Percentiles rank a stretch among this genome's conserved stretches.
These are phyloP conservation scores for Termitomyces sp. DNA, from an alignment of 768 basidiomycete species.

Conservation along the genomic window DNA sequence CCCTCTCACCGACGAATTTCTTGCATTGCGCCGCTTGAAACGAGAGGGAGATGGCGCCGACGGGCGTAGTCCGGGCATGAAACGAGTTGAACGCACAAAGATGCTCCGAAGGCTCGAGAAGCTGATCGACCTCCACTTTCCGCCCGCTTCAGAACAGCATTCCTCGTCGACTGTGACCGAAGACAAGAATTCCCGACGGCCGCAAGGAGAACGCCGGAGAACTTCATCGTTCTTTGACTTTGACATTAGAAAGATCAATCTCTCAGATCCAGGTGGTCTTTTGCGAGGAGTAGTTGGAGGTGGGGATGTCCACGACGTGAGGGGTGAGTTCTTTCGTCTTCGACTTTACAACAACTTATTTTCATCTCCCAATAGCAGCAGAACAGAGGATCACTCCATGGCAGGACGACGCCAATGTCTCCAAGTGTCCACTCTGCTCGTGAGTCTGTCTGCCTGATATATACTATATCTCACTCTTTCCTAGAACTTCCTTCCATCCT, in stretches of 20 bases:
- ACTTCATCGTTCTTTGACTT: constrained; percentile 75
- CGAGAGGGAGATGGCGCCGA: constrained; percentile 34
- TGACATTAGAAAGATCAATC: constrained; percentile 54
- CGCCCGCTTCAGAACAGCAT: constrained; percentile 15
- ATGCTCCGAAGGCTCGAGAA: constrained; percentile 87
- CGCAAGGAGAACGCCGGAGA: neutral
- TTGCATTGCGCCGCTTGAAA: constrained; percentile 39
- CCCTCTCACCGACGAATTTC: constrained; percentile 80
- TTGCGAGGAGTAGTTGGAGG: constrained; percentile 60
- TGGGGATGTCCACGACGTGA: constrained; percentile 55
- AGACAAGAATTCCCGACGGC: neutral
- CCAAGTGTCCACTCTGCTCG: constrained; percentile 85
- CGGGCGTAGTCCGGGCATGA: constrained; percentile 25
- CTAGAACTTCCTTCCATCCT: constrained; percentile 74
- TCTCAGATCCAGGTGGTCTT: constrained; percentile 57
- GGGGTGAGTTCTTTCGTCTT: constrained; percentile 43
- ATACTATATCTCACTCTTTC: neutral
- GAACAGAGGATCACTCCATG: constrained; percentile 95
- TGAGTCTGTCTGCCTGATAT: constrained; percentile 29
- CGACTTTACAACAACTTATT: neutral
- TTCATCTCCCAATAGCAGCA: constrained; percentile 40
- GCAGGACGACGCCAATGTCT: constrained; percentile 78
- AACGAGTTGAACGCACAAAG: constrained; percentile 77
- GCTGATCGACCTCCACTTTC: constrained; percentile 72
- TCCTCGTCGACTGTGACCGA: neutral